phyloP scores from a whole-genome alignment of 2,329 filamentous ascomycete genomes.

The Catunica adiposa region DNA sequence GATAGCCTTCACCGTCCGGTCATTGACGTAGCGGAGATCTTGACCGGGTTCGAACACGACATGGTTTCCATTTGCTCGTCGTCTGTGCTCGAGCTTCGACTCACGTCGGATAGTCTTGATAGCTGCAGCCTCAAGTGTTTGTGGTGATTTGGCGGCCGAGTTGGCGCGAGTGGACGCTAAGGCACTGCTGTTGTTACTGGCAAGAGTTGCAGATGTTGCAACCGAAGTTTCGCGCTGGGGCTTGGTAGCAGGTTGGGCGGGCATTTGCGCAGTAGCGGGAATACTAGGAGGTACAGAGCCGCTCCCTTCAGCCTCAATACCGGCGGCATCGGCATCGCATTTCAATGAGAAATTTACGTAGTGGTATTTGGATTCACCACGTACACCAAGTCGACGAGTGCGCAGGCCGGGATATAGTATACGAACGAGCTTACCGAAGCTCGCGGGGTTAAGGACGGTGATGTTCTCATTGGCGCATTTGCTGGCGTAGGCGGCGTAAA shows the following conservation, averaged over 20 bases:
- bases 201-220: not conserved
- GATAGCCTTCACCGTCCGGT: constrained; percentile 41
- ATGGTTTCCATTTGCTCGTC: not conserved
- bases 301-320: constrained; percentile 3
- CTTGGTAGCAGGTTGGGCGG: not conserved
- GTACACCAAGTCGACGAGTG: constrained; percentile 76
- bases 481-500: constrained; percentile 90
- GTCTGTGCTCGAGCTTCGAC: not conserved
- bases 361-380: constrained; percentile 96
- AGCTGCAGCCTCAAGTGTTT: not conserved
- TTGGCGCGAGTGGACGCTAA: not conserved
- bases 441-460: constrained; percentile 87
- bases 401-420: constrained; percentile 93
- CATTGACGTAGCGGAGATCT: constrained; percentile 21
- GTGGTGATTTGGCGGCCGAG: not conserved
- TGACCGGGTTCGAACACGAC: constrained; percentile 13
- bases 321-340: constrained; percentile 27
- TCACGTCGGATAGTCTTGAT: not conserved
- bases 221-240: constrained; percentile 1
- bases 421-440: constrained; percentile 90
- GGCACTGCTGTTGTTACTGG: not conserved
- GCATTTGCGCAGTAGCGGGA: not conserved
- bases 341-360: constrained; percentile 55
- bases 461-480: constrained; percentile 86
- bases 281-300: constrained; percentile 1